Conservation (phyloP, 257 asterid genomes). For the Rubia yunnanensis region DNA sequence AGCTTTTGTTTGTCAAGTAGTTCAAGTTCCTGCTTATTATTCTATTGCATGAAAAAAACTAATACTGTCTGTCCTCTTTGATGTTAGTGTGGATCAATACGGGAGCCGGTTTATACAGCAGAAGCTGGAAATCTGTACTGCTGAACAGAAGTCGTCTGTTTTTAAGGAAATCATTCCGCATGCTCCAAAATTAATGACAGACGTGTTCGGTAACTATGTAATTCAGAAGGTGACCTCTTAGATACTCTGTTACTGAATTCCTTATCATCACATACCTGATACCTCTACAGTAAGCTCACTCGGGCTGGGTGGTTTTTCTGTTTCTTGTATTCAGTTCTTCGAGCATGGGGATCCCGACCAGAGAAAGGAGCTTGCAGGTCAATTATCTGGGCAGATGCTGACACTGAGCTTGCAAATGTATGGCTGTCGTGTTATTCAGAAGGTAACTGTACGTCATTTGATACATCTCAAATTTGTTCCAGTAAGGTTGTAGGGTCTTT, state of each 20-base stretch:
- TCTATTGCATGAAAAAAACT: not conserved
- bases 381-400: conserved; percentile 59
- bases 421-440: conserved; percentile 94
- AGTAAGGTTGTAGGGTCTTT: not conserved
- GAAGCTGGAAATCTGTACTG: conserved; percentile 67
- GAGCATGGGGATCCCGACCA: conserved; percentile 72
- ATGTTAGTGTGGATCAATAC: conserved; percentile 71
- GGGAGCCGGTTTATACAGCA: conserved; percentile 90
- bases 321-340: conserved; percentile 50
- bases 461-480: not conserved
- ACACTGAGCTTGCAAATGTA: conserved; percentile 84
- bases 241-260: conserved; percentile 9
- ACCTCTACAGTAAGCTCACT: not conserved
- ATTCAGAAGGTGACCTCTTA: conserved; percentile 63
- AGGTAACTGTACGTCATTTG: conserved; percentile 38
- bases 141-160: conserved; percentile 62
- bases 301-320: conserved; percentile 1
- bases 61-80: conserved; percentile 12
- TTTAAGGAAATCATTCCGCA: conserved; percentile 71
- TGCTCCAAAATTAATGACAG: conserved; percentile 68
- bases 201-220: conserved; percentile 89
- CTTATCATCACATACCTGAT: conserved; percentile 2
- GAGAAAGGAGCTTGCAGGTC: conserved; percentile 68
- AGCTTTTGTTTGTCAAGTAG: conserved; percentile 5
- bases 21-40: not conserved